Percentiles rank a stretch among this genome's conserved stretches.
phyloP scores from a whole-genome alignment of 1,284 basidiomycete species.

The Apiotrichum veenhuisii region DNA sequence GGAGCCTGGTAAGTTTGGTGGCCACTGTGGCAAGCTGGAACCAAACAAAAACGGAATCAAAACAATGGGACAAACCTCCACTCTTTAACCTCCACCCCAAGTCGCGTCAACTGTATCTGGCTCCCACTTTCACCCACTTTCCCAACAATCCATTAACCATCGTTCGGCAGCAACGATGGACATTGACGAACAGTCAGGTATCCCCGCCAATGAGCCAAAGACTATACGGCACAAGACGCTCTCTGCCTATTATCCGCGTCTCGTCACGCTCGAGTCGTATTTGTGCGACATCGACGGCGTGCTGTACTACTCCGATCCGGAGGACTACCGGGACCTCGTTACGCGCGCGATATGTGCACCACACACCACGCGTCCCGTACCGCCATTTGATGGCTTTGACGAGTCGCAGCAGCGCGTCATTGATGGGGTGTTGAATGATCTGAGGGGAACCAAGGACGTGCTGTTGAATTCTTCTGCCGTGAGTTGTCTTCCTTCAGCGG shows the following conservation, averaged over 20 bases:
- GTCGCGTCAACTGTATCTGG: too few relatives aligned
- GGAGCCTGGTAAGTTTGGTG: too few relatives aligned
- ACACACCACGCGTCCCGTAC: not conserved
- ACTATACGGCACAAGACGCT: slow-evolving; percentile 38
- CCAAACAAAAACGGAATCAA: too few relatives aligned
- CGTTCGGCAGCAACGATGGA: not conserved
- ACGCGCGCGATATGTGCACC: slow-evolving; percentile 23
- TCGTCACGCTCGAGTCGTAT: slow-evolving; percentile 24
- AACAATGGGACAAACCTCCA: too few relatives aligned
- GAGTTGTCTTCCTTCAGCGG: too few relatives aligned
- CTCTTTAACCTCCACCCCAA: too few relatives aligned
- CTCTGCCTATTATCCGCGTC: slow-evolving; percentile 34
- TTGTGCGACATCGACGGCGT: slow-evolving; percentile 11
- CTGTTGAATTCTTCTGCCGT: slow-evolving; percentile 25
- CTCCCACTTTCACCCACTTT: too few relatives aligned
- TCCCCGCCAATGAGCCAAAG: not conserved
- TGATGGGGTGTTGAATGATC: slow-evolving; percentile 29
- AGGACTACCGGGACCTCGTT: slow-evolving; percentile 25
- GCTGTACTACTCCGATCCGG: slow-evolving; percentile 21
- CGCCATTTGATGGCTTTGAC: not conserved
- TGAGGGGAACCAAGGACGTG: slow-evolving; percentile 24
- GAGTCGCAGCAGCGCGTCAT: slow-evolving; percentile 28
- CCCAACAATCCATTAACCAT: not conserved
- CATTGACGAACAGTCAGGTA: not conserved
- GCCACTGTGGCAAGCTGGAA: too few relatives aligned